A percentile compares a stretch with the other conserved stretches of the same genome.
Conservation (phyloP, 2,329 filamentous ascomycete genomes). For the Xylariaceae sp. region DNA sequence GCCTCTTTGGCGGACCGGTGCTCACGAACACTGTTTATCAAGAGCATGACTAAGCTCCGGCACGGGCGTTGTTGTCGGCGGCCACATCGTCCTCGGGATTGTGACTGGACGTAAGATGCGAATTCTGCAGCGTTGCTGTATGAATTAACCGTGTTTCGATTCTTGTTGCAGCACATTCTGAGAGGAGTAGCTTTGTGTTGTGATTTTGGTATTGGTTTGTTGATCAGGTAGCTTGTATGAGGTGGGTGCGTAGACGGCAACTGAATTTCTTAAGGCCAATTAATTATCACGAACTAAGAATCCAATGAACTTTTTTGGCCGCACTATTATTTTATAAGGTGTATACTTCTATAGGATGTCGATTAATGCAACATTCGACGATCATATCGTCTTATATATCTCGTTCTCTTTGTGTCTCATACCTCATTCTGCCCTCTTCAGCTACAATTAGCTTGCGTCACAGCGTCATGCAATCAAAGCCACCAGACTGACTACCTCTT, state of each 20-base stretch:
- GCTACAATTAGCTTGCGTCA: background rate
- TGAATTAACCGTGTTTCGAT: background rate
- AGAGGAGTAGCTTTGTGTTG: background rate
- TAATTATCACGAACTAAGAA: background rate
- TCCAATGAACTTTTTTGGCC: too few relatives aligned
- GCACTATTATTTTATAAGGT: background rate
- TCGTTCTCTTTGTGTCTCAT: background rate
- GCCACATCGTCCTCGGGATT: background rate
- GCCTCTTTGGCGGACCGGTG: background rate
- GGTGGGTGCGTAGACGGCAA: background rate
- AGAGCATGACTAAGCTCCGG: background rate
- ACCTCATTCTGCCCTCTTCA: background rate
- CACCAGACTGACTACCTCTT: background rate
- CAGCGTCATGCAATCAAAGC: background rate
- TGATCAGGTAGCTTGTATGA: background rate
- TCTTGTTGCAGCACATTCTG: constrained; percentile 1
- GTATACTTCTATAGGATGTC: background rate
- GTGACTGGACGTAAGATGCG: too few relatives aligned
- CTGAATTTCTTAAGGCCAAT: background rate
- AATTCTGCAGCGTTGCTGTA: too few relatives aligned
- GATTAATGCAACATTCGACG: background rate
- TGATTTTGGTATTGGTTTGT: background rate
- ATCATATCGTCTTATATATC: too few relatives aligned
- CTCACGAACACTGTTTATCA: background rate
- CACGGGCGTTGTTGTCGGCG: background rate